Base-by-base conservation (phyloP, 108 stramenopile species). In the Conticribra weissflogii region DNA sequence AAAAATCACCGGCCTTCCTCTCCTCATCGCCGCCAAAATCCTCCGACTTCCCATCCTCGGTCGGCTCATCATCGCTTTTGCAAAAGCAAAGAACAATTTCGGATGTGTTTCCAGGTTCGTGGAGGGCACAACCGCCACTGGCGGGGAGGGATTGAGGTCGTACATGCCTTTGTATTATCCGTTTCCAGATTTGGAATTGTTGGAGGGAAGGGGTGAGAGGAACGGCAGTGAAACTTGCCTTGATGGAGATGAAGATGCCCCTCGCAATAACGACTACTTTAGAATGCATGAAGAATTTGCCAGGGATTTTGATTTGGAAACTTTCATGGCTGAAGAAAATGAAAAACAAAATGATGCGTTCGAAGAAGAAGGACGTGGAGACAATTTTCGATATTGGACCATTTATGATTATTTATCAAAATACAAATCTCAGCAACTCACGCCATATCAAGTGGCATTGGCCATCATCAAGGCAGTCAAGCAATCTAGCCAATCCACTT, bases 161-260 rank as follows among this genome's bases (percentile, higher is more conserved):
- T 9, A 44, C 23, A 17, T 41, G 34, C 70, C 59, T 33, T 25
- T 82, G 68, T 77, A 82, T 34, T 79, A 75, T 71, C 84, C 84
- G 5, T 66, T 85, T 28, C 47, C 68, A 15, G 50, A 82, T 9
- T 64, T 85, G 60, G n/a, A 46, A 19, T 21, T 36, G 15, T 54
- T 56, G 3, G 76, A 76, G 21, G 30, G 50, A 5, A 53, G 3
- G 21, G n/a, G n/a, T n/a, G n/a, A n/a, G n/a, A n/a, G n/a, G n/a
- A n/a, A n/a, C n/a, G n/a, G n/a, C n/a, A n/a, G n/a, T n/a, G n/a
- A n/a, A n/a, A n/a, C n/a, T n/a, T 41, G 36, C 12, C 8, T 41
- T 41, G 12, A 41, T 41, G 36, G 5, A 9, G 8, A 41, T 9
- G 8, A 41, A 9, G 36, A 12, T 12, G 5, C 8, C 36, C 5